Percentiles rank a stretch among this genome's conserved stretches.
Evolutionary conservation across 1,284 basidiomycete species (phyloP).

Genomic region (Puccinia brachypodii): DNA sequence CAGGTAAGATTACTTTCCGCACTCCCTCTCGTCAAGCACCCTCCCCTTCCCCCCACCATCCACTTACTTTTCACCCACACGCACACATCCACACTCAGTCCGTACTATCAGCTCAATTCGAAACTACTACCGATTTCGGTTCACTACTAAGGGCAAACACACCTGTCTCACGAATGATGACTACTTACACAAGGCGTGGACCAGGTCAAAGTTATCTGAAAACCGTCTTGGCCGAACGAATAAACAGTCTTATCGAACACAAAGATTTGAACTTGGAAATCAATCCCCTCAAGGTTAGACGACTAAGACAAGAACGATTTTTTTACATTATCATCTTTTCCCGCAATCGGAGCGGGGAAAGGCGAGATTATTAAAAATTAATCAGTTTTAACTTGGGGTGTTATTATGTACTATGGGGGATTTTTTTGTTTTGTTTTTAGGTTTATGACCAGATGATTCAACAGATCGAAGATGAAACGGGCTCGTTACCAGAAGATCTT

Average conservation of each 20-base stretch:
- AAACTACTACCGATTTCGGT: slow-evolving; percentile 95
- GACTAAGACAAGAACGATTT: neutral
- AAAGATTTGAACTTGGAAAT: slow-evolving; percentile 98
- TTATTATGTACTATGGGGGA: neutral
- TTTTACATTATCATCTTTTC: neutral
- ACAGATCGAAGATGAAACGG: slow-evolving; percentile 95
- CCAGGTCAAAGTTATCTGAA: slow-evolving; percentile 98
- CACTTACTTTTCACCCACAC: neutral
- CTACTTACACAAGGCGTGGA: slow-evolving; percentile 95
- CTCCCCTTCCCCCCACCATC: no score
- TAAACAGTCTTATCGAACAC: slow-evolving; percentile 97
- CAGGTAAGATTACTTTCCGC: slow-evolving; percentile 59
- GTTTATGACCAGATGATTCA: slow-evolving; percentile 98
- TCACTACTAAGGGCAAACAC: slow-evolving; percentile 96
- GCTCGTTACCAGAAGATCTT: slow-evolving; percentile 80
- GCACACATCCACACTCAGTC: slow-evolving; percentile 68
- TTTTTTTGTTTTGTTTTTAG: slow-evolving; percentile 57
- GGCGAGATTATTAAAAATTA: neutral
- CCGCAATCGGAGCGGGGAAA: no score
- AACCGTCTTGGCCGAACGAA: slow-evolving; percentile 90
- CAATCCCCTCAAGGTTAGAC: slow-evolving; percentile 85
- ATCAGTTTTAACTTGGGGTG: neutral
- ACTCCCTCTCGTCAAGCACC: neutral
- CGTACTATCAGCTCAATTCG: slow-evolving; percentile 95
- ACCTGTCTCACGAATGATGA: slow-evolving; percentile 99